Evolutionary conservation across 257 asterid species (phyloP), one percentile per base, ranked within the genome.

Genomic region (Primulina tabacum): DNA sequence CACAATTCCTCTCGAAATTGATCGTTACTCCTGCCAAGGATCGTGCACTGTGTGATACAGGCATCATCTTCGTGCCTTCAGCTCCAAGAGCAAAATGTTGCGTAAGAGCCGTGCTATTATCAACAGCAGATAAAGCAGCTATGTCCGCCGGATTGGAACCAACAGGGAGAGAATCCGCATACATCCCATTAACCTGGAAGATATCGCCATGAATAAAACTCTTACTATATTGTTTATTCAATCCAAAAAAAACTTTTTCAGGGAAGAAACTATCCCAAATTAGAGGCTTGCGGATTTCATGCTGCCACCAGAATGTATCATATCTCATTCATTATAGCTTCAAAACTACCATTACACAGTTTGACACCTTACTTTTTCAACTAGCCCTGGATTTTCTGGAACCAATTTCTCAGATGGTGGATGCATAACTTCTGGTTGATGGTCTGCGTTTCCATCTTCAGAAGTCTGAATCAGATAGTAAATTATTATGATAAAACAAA

Each of bases 181-280:
- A 71, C 74, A 84, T 76, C 76, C 78, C 88, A 65, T 87, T 87
- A 70, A 85, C 82, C 97, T 89, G 82, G 78, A 84, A 20, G 72
- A 55, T 38, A 76, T 69, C 57, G 50, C n/a, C 33, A 70, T 61
- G 8, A 60, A 64, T 67, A 59, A 32, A 55, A 59, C 74, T 64
- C 24, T 28, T 38, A 43, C 20, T 53, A 34, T 16, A 64, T 71
- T 43, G n/a, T 43, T 43, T 12, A 11, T 71, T 43, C 30, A 61
- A 47, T 26, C 32, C 26, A 24, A 28, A 66, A 70, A 53, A 0
- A 62, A 24, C 9, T 16, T 55, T 59, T 28, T 4, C 71, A 57
- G 6, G n/a, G 59, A 53, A 34, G 7, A 38, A 8, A 33, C 35
- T 53, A 14, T 20, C 64, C 55, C 24, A 70, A 6, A 18, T 58